Evolutionary conservation across 179 eudicot genomes (phyloP).

Genomic region (Patellifolia procumbens): DNA sequence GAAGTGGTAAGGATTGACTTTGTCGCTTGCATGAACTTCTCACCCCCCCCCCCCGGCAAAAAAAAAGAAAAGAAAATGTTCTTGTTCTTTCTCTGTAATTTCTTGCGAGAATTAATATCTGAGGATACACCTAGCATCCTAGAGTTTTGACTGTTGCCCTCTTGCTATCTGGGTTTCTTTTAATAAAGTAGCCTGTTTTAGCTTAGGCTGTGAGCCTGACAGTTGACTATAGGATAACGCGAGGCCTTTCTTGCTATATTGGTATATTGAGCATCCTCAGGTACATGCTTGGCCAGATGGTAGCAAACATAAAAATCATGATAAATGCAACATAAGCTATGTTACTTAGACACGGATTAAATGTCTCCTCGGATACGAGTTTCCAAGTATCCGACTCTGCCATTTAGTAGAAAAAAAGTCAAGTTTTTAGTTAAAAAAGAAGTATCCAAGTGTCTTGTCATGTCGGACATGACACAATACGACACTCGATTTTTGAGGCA

Average conservation of each 20-base stretch:
- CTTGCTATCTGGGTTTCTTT: background rate
- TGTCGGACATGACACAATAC: too few species aligned
- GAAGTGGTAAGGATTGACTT: slow-evolving; percentile 61
- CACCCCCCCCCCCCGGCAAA: background rate
- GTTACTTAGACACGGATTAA: too few species aligned
- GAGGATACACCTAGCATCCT: background rate
- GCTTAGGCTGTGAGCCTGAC: background rate
- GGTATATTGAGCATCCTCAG: background rate
- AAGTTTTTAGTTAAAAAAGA: too few species aligned
- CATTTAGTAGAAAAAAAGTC: too few species aligned
- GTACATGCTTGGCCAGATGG: background rate
- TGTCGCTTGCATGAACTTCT: background rate
- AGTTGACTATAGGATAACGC: too few species aligned
- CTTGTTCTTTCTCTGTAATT: too few species aligned
- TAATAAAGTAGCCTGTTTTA: background rate
- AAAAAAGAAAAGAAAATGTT: too few species aligned
- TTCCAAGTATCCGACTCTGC: too few species aligned
- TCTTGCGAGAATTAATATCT: background rate
- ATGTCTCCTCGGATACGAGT: too few species aligned
- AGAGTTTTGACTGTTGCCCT: background rate
- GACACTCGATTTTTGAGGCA: too few species aligned
- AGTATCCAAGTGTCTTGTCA: too few species aligned
- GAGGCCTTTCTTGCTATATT: background rate
- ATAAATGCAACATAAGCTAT: background rate
- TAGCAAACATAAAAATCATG: background rate